Conservation (phyloP, 2,329 filamentous ascomycete species). For the Sporothrix curviconia region DNA sequence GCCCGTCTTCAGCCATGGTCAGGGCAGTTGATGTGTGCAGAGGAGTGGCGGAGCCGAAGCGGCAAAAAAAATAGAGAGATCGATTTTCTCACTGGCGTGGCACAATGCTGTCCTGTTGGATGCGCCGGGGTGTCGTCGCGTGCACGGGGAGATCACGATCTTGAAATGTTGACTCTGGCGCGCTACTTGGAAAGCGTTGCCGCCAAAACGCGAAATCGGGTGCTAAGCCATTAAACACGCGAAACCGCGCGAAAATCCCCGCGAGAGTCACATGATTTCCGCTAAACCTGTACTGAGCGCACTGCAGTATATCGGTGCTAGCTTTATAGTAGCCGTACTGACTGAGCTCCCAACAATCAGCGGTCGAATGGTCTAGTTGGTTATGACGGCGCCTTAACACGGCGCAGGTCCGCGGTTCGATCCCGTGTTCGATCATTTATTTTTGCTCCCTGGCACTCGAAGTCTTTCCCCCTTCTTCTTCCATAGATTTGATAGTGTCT, state of each 20-base stretch:
- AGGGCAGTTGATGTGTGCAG: not conserved
- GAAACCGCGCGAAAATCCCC: slow-evolving; percentile 21
- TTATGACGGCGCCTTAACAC: slow-evolving; percentile 18
- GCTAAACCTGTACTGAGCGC: too few species aligned
- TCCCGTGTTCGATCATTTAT: slow-evolving; percentile 15
- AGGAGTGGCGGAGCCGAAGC: not conserved
- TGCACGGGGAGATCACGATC: not conserved
- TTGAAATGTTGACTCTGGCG: not conserved
- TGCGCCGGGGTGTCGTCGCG: not conserved
- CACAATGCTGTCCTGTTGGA: not conserved
- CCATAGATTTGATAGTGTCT: not conserved
- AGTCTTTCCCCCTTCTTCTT: not conserved
- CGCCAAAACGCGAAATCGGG: slow-evolving; percentile 12
- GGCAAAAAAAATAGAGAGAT: not conserved
- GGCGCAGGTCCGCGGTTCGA: slow-evolving; percentile 17
- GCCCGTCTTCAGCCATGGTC: slow-evolving; percentile 27
- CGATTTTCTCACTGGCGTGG: not conserved
- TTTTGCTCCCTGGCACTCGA: not conserved
- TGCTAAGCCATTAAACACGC: slow-evolving; percentile 12
- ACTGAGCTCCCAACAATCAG: not conserved
- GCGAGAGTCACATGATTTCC: too few species aligned
- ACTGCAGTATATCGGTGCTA: slow-evolving; percentile 92
- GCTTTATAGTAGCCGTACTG: too few species aligned
- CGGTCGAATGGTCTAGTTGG: slow-evolving; percentile 17
- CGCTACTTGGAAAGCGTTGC: not conserved